Conservation (phyloP, 495 filamentous ascomycete species). For the Penicillium subrubescens region DNA sequence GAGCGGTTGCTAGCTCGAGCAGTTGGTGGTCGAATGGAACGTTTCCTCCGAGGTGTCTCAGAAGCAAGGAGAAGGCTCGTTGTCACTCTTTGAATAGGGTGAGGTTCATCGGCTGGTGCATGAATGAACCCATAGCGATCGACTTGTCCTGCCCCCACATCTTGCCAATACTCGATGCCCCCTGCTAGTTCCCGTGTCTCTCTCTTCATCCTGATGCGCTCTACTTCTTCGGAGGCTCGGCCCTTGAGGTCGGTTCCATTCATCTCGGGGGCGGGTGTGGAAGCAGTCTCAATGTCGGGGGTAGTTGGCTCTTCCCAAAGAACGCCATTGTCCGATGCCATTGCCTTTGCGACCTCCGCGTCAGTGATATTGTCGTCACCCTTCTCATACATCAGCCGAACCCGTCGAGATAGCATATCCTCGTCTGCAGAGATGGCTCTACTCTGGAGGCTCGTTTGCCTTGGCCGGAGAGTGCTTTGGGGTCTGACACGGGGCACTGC, state of each 20-base stretch:
- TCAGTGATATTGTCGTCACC: conserved; percentile 60
- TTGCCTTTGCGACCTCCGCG: conserved; percentile 44
- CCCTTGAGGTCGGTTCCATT: conserved; percentile 24
- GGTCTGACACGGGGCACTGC: conserved; percentile 45
- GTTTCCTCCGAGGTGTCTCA: conserved; percentile 60
- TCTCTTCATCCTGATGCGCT: conserved; percentile 40
- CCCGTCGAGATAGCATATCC: conserved; percentile 82
- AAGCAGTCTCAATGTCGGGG: conserved; percentile 46
- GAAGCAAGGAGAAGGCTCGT: conserved; percentile 66
- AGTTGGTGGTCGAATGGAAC: conserved; percentile 53
- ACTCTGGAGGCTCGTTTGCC: conserved; percentile 35
- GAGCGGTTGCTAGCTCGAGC: conserved; percentile 43
- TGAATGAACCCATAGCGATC: conserved; percentile 95
- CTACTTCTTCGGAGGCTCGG: conserved; percentile 28
- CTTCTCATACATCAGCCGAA: conserved; percentile 89
- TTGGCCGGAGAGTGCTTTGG: conserved; percentile 36
- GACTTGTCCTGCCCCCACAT: conserved; percentile 82
- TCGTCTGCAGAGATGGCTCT: conserved; percentile 69
- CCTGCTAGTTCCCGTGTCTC: conserved; percentile 70
- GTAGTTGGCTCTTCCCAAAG: conserved; percentile 58
- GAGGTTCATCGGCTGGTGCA: conserved; percentile 47
- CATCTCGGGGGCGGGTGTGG: conserved; percentile 29
- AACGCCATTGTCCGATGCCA: conserved; percentile 58
- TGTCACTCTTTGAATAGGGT: conserved; percentile 65
- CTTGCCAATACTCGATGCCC: conserved; percentile 94